These are phyloP conservation scores for Aureobasidium subglaciale DNA, from an alignment of 2,329 filamentous ascomycete genomes.

Conservation along the genomic window DNA sequence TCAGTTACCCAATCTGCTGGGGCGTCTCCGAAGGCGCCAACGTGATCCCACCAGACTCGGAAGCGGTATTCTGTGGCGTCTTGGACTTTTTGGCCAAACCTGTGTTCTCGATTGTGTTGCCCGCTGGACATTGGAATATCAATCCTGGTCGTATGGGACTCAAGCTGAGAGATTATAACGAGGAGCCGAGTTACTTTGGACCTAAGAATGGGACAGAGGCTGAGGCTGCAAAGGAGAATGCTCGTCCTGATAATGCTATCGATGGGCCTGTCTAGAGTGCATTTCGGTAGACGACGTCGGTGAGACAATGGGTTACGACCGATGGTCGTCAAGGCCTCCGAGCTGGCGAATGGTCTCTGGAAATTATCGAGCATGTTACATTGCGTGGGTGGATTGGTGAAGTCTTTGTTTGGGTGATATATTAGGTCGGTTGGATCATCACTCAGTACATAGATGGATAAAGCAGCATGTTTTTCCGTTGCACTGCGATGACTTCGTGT, in stretches of 20 bases:
- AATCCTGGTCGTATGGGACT: slow-evolving; percentile 50
- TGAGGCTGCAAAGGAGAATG: background rate
- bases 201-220: background rate
- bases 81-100: slow-evolving; percentile 57
- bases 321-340: too few relatives aligned
- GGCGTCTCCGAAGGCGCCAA: slow-evolving; percentile 55
- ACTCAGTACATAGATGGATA: too few relatives aligned
- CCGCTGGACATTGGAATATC: slow-evolving; percentile 54
- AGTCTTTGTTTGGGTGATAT: too few relatives aligned
- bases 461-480: too few relatives aligned
- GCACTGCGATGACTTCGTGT: too few relatives aligned
- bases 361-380: too few relatives aligned
- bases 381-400: too few relatives aligned
- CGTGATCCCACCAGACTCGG: slow-evolving; percentile 55
- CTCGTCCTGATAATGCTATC: background rate
- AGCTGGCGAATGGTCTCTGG: too few relatives aligned
- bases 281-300: too few relatives aligned
- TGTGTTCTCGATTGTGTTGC: slow-evolving; percentile 48
- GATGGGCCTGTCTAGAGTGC: too few relatives aligned
- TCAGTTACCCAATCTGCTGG: slow-evolving; percentile 55
- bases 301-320: too few relatives aligned
- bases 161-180: slow-evolving; percentile 36
- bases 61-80: slow-evolving; percentile 58
- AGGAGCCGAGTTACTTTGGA: slow-evolving; percentile 1
- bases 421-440: too few relatives aligned